A percentile compares a stretch with the other conserved stretches of the same genome.
Conservation (phyloP, 768 basidiomycete genomes). For the Antrodiella citrinella region DNA sequence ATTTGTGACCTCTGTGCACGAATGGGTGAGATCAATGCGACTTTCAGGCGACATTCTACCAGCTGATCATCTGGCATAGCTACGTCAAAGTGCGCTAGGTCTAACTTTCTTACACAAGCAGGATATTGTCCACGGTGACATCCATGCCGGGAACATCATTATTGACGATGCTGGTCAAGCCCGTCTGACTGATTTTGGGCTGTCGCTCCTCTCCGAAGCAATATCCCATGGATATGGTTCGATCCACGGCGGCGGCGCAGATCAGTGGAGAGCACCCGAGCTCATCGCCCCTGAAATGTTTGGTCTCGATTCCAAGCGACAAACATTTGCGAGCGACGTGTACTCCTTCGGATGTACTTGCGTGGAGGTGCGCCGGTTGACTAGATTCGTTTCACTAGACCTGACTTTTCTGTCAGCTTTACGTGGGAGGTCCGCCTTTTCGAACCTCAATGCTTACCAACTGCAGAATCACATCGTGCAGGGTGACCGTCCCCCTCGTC, state of each 20-base stretch:
- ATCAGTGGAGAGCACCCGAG: neutral
- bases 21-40: neutral
- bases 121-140: conserved; percentile 3
- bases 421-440: too few species aligned
- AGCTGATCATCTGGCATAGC: neutral
- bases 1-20: neutral
- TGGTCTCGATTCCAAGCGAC: neutral
- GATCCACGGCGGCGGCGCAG: neutral
- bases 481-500: too few species aligned
- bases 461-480: too few species aligned
- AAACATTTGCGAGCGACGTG: conserved; percentile 2
- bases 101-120: conserved; percentile 1
- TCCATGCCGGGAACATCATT: conserved; percentile 1
- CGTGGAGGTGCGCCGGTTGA: too few species aligned
- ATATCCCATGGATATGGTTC: too few species aligned
- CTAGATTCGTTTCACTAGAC: too few species aligned
- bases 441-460: too few species aligned
- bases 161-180: neutral
- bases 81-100: neutral
- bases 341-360: conserved; percentile 5
- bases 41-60: neutral
- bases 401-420: too few species aligned
- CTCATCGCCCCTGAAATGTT: conserved; percentile 2
- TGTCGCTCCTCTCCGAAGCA: neutral
- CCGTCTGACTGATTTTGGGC: conserved; percentile 1